phyloP scores from a whole-genome alignment of 2,329 filamentous ascomycete species.

The Exophiala mesophila region DNA sequence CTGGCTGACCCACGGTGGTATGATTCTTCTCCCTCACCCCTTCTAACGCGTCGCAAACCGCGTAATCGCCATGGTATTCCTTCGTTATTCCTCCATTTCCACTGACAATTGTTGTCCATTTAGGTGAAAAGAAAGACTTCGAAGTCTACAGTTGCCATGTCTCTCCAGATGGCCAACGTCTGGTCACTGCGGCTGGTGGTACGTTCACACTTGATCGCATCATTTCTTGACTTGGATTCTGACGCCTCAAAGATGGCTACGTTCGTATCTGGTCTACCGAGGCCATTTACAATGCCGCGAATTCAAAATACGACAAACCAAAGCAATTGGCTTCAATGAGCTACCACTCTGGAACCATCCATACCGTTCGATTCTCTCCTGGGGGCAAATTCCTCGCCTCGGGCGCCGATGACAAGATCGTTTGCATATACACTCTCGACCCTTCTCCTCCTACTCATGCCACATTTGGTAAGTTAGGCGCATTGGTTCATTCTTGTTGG shows the following conservation, averaged over 20 bases:
- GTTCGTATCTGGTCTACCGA: slow-evolving; percentile 98
- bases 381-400: slow-evolving; percentile 94
- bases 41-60: slow-evolving; percentile 20
- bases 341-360: slow-evolving; percentile 95
- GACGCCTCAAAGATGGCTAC: slow-evolving; percentile 66
- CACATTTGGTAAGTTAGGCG: slow-evolving; percentile 66
- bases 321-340: slow-evolving; percentile 97
- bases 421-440: slow-evolving; percentile 92
- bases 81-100: neutral
- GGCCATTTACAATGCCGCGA: slow-evolving; percentile 75
- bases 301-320: slow-evolving; percentile 68
- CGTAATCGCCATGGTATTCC: slow-evolving; percentile 16
- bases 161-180: slow-evolving; percentile 83
- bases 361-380: slow-evolving; percentile 92
- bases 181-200: slow-evolving; percentile 93
- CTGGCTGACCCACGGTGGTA: slow-evolving; percentile 92
- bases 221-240: slow-evolving; percentile 10
- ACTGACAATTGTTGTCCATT: slow-evolving; percentile 20
- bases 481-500: neutral
- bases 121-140: slow-evolving; percentile 94
- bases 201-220: slow-evolving; percentile 31
- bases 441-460: slow-evolving; percentile 70
- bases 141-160: slow-evolving; percentile 98
- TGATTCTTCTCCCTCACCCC: slow-evolving; percentile 27
- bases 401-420: slow-evolving; percentile 97